Base-by-base conservation (phyloP, 31 red algal species). In the Endocladia muricata region DNA sequence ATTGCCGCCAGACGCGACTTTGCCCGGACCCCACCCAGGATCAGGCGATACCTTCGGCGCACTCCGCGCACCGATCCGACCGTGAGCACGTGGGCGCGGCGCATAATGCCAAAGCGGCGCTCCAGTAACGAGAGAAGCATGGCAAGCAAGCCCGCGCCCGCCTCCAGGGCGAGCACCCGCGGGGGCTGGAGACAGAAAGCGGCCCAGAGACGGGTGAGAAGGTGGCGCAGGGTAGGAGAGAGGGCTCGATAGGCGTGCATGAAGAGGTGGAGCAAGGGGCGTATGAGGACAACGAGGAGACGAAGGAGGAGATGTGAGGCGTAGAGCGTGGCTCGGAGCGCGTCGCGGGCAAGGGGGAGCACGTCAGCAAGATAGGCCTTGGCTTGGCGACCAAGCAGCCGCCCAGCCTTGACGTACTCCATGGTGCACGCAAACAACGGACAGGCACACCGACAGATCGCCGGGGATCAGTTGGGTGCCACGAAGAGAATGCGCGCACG, bases 1-100 rank as follows among this genome's bases (percentile, higher is more conserved):
- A 72, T 36, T 21, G 78, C 78, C 28, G 78, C 78, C 13, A 70
- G n/a, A n/a, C 66, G 66, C 30, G 66, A 72, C 66, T 82, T 82
- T 23, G 47, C 66, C 40, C 78, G 64, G 5, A 82, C 35, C n/a
- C 43, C 47, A 47, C 29, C 11, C 29, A 70, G 51, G 31, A 71
- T 37, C 5, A 28, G 8, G 25, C 52, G 66, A 56, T 82, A 82
- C 13, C 49, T 58, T 6, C 26, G 34, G 11, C 17, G n/a, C 31
- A 82, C 66, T 19, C 41, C 23, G 33, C 37, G 15, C 41, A 40
- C 44, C 28, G 54, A 72, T 2, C 64, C 63, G 3, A 47, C 1
- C 0, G 31, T 58, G 37, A 72, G 23, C 15, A 28, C 31, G 41
- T 57, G 55, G 31, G 73, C 7, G 34, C 78, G 13, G 35, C 48